Evolutionary conservation across 2,329 filamentous ascomycete genomes (phyloP), one percentile per base, ranked within the genome.

Genomic region (Piedraia hortae): DNA sequence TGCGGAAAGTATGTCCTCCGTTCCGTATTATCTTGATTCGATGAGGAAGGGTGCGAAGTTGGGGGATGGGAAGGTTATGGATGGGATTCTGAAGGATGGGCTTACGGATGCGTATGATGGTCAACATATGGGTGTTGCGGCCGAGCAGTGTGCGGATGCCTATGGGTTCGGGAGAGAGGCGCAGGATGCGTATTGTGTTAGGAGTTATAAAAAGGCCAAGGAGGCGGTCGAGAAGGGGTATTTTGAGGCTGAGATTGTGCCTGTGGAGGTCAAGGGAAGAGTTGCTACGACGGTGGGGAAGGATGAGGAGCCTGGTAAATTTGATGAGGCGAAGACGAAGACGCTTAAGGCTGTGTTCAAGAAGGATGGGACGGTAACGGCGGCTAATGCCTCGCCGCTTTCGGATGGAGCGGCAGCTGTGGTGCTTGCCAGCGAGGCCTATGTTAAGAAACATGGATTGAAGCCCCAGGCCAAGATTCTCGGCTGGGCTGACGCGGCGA

Each of bases 1-100:
- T 37, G 67, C 82, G 35, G 85, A 97, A 57, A 90, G 78, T 56
- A 97, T 97, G 85, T 90, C 80, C 43, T 93, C 93, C 55, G 60
- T 71, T 24, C 85, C 85, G 22, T 80, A 97, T 56, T 97, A 97
- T 56, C 70, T 91, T 23, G 73, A 78, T 32, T 73, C 56, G 47
- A 58, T 90, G 37, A 73, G 85, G 46, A 70, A 51, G 34, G 85
- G 85, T 35, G 67, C 72, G 48, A 93, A 93, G 54, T 97, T 88
- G 49, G 85, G 85, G 38, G 65, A 93, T 52, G 71, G 82, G 53
- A 65, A 58, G 23, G 58, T 97, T 33, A 59, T 91, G 24, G 85
- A 97, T 42, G 82, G 77, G 35, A 66, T 97, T 33, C 62, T 91
- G 40, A 80, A 80, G 57, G 85, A 97, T 43, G 85, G 85, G 33